phyloP scores from a whole-genome alignment of 768 basidiomycete genomes.

The Xerocomus spinulosus region DNA sequence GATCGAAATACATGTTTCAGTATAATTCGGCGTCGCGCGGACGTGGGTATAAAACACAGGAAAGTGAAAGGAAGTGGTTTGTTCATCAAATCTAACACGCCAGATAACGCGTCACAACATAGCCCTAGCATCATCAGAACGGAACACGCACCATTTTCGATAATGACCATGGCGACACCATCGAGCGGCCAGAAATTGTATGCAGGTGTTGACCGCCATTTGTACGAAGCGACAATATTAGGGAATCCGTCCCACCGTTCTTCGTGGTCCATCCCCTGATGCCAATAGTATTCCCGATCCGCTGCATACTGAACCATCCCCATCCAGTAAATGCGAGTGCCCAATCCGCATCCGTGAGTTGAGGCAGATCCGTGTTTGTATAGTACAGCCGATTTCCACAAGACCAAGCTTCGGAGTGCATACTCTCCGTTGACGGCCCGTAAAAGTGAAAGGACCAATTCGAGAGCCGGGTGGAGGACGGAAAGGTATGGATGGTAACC shows the following conservation, averaged over 20 bases:
- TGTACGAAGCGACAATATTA: conserved; percentile 44
- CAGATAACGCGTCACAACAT: background rate
- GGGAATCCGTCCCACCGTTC: conserved; percentile 52
- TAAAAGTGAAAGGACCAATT: conserved; percentile 26
- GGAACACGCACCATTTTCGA: conserved; percentile 48
- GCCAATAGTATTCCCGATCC: conserved; percentile 59
- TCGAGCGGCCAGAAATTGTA: conserved; percentile 44
- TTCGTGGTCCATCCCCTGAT: conserved; percentile 49
- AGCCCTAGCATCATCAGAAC: background rate
- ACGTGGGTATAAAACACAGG: conserved; percentile 66
- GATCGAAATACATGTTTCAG: conserved; percentile 51
- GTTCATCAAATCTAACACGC: conserved; percentile 63
- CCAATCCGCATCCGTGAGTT: conserved; percentile 39
- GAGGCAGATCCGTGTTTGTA: conserved; percentile 31
- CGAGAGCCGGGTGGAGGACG: conserved; percentile 16
- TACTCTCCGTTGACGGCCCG: conserved; percentile 22
- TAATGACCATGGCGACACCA: conserved; percentile 47
- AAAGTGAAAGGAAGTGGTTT: conserved; percentile 70
- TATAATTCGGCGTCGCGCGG: conserved; percentile 59
- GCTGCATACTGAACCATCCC: conserved; percentile 59
- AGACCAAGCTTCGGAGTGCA: conserved; percentile 35
- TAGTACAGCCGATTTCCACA: conserved; percentile 39
- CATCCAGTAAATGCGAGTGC: conserved; percentile 50
- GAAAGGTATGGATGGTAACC: conserved; percentile 27
- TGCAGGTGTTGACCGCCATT: conserved; percentile 45